Conservation (phyloP, 345 rosid genomes). For the Aurinia saxatilis region DNA sequence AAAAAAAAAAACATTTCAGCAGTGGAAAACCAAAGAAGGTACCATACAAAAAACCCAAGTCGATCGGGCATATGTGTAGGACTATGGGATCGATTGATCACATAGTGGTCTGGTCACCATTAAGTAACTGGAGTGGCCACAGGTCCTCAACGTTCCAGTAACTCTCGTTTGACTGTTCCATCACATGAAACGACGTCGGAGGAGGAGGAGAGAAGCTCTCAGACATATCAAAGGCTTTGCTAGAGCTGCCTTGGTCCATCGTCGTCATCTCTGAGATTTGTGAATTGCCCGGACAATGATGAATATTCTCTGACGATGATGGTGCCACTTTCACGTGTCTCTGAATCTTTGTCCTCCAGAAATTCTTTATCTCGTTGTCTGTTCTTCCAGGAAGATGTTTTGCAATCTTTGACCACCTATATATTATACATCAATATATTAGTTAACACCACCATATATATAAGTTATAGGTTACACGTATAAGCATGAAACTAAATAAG, state of each 20-base stretch:
- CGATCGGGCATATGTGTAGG: not conserved
- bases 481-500: not conserved
- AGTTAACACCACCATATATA: not conserved
- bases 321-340: slow-evolving; percentile 45
- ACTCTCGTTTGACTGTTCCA: slow-evolving; percentile 41
- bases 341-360: slow-evolving; percentile 92
- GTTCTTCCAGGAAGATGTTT: slow-evolving; percentile 98
- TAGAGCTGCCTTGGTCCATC: slow-evolving; percentile 18
- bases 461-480: no score
- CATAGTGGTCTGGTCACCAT: slow-evolving; percentile 15
- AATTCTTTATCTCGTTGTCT: slow-evolving; percentile 94
- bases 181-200: slow-evolving; percentile 1
- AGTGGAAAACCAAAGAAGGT: slow-evolving; percentile 1
- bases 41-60: not conserved
- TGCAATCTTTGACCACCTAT: slow-evolving; percentile 86
- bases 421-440: not conserved
- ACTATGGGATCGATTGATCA: not conserved
- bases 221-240: slow-evolving; percentile 14
- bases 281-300: slow-evolving; percentile 10
- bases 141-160: slow-evolving; percentile 85
- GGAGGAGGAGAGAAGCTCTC: slow-evolving; percentile 6
- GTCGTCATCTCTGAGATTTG: slow-evolving; percentile 14
- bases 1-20: not conserved
- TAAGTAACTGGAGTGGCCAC: slow-evolving; percentile 72
- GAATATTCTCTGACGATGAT: not conserved